A percentile compares a stretch with the other conserved stretches of the same genome.
phyloP scores from a whole-genome alignment of 176 grass and related monocot genomes.

The Otatea glauca region DNA sequence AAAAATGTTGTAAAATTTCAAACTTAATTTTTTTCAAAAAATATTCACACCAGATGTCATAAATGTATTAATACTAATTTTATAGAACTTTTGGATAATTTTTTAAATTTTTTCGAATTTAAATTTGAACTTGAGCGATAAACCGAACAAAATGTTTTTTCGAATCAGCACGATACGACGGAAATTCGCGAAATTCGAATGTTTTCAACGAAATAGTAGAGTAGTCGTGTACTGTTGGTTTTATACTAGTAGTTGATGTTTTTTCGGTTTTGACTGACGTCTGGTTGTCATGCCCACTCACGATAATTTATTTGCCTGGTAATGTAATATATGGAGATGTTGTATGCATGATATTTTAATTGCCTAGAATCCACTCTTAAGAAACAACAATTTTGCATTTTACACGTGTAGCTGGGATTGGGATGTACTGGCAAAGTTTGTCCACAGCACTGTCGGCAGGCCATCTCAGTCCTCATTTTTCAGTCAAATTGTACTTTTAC shows the following conservation, averaged over 20 bases:
- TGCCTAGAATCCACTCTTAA: not conserved
- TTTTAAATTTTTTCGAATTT: no score
- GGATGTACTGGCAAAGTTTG: not conserved
- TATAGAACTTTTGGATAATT: no score
- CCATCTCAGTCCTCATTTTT: not conserved
- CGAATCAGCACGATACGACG: no score
- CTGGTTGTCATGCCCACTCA: not conserved
- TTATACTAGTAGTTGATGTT: not conserved
- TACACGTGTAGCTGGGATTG: not conserved
- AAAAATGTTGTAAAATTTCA: no score
- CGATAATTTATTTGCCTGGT: not conserved
- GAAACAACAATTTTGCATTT: not conserved
- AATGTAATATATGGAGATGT: not conserved
- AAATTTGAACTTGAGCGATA: no score
- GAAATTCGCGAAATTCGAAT: no score
- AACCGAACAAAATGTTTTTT: no score
- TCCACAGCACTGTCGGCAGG: conserved; percentile 27
- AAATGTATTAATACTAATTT: no score
- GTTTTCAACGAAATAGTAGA: not conserved
- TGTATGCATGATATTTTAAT: not conserved
- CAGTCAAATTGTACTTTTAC: not conserved
- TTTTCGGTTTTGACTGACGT: not conserved
- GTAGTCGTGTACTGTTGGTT: not conserved
- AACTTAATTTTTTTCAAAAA: no score
- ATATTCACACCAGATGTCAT: no score